Evolutionary conservation across 371 early-diverging fungal species (phyloP), one percentile per base, ranked within the genome.

Genomic region (Synchytrium microbalum): DNA sequence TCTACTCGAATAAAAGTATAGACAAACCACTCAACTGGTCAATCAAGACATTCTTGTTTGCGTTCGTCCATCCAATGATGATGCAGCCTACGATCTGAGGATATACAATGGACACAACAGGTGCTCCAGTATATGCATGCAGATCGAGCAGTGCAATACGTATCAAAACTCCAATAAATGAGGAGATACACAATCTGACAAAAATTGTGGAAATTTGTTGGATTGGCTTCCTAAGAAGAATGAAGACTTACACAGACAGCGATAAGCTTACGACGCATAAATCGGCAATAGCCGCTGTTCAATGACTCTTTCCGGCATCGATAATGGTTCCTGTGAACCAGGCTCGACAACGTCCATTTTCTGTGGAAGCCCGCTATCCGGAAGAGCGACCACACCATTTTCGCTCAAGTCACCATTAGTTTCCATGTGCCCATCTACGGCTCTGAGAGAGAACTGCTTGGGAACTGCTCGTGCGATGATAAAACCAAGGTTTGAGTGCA

Each of bases 31-130:
- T n/a, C n/a, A 10, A 38, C 46, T 10, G 19, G 46, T 38, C 30
- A 14, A 58, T 32, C 1, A 70, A 59, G 2, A 53, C 32, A 23
- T 10, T 13, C 56, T 54, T 70, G 19, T 67, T 58, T 16, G 16
- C 30, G 33, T 58, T 58, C 1, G 61, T 2, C 64, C 67, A 70
- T 16, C 71, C 71, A 25, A 70, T 70, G 24, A 70, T 61, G 3
- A 70, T 27, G 54, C 71, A 70, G 1, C 71, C 71, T 16, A 70
- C 58, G 31, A 67, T 14, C 54, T 70, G 67, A 27, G 71, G 71
- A 32, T 67, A 67, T 5, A 70, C 5, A 0, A 67, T 53, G 31
- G 38, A 25, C 3, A 31, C 25, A n/a, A 70, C 65, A 10, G 67
- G 67, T 3, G 67, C 57, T n/a, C 38, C 64, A 31, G 52, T 54